Percentiles rank a stretch among this genome's conserved stretches.
These are phyloP conservation scores for Aureobasidium sp. DNA, from an alignment of 2,329 filamentous ascomycete species.

Conservation along the genomic window DNA sequence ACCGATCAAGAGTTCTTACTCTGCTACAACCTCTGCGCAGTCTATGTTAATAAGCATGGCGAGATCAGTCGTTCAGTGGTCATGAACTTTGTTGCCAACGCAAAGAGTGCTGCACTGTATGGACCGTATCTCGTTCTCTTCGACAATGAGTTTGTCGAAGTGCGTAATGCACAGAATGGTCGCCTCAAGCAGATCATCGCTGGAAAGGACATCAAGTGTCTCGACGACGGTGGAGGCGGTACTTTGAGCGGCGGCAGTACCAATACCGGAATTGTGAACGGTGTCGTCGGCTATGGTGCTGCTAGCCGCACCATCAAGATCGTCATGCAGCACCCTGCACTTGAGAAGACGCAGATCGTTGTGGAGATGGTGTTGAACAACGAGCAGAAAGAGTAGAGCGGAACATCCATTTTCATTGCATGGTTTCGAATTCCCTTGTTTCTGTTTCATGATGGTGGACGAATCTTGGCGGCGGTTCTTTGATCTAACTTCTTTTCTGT, in stretches of 20 bases:
- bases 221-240: slow-evolving; percentile 73
- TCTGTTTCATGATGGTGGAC: neutral
- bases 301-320: slow-evolving; percentile 75
- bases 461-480: neutral
- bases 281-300: slow-evolving; percentile 27
- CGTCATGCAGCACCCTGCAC: slow-evolving; percentile 87
- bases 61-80: slow-evolving; percentile 90
- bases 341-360: slow-evolving; percentile 75
- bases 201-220: slow-evolving; percentile 77
- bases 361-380: slow-evolving; percentile 90
- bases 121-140: slow-evolving; percentile 88
- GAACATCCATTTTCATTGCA: neutral
- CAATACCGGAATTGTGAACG: slow-evolving; percentile 21
- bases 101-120: slow-evolving; percentile 77
- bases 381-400: slow-evolving; percentile 40
- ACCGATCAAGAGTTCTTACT: slow-evolving; percentile 83
- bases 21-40: slow-evolving; percentile 89
- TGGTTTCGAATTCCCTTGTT: neutral
- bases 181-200: slow-evolving; percentile 88
- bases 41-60: slow-evolving; percentile 97
- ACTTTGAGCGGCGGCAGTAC: slow-evolving; percentile 43
- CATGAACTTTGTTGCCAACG: slow-evolving; percentile 98
- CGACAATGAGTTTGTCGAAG: slow-evolving; percentile 93
- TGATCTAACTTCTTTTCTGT: neutral
- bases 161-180: slow-evolving; percentile 93